Evolutionary conservation across 2,329 filamentous ascomycete genomes (phyloP).

Genomic region (Cordyceps farinosa): DNA sequence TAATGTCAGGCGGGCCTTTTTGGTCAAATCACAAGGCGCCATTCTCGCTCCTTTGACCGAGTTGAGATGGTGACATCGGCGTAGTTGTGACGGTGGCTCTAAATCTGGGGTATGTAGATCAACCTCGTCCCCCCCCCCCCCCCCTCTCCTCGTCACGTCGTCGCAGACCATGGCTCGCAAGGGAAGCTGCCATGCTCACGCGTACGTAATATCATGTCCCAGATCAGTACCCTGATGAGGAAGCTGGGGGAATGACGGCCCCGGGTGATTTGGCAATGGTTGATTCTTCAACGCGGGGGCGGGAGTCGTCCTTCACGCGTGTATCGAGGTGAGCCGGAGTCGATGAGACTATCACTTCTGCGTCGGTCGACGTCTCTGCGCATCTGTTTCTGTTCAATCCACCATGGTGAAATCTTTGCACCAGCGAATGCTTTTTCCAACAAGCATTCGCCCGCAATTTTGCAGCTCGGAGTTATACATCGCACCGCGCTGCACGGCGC

Average conservation of each 20-base stretch:
- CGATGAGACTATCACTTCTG: background rate
- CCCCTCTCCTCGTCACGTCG: background rate
- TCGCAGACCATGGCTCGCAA: background rate
- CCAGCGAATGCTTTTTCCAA: background rate
- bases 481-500: background rate
- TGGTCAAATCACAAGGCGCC: background rate
- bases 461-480: background rate
- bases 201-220: background rate
- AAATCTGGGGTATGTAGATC: conserved; percentile 11
- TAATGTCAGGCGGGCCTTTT: background rate
- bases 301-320: background rate
- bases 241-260: too few species aligned
- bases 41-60: background rate
- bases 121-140: background rate
- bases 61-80: conserved; percentile 8
- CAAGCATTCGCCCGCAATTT: background rate
- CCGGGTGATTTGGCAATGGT: too few species aligned
- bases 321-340: background rate
- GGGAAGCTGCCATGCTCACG: background rate
- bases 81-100: background rate
- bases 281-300: background rate
- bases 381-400: background rate
- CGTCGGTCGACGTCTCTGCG: background rate
- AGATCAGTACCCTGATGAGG: background rate
- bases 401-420: background rate